Evolutionary conservation across 345 rosid genomes (phyloP).

Genomic region (Toxicodendron radicans): DNA sequence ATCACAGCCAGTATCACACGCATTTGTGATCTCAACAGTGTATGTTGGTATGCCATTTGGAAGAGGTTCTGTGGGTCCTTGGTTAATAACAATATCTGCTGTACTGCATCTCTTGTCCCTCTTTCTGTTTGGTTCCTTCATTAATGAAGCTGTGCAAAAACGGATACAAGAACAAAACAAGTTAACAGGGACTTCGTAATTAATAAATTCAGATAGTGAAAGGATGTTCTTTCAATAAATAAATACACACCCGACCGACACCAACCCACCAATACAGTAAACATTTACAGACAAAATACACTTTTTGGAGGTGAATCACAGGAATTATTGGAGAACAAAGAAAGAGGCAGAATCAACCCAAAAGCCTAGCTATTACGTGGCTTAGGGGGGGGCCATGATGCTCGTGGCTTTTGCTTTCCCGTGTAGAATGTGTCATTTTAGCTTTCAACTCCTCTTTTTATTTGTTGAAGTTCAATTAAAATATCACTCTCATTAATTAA

Average conservation of each 20-base stretch:
- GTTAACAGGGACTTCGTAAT: neutral
- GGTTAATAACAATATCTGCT: constrained; percentile 65
- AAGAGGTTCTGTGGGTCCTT: constrained; percentile 64
- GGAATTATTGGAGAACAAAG: constrained; percentile 23
- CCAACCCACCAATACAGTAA: constrained; percentile 22
- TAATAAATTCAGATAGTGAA: constrained; percentile 14
- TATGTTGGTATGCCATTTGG: constrained; percentile 80
- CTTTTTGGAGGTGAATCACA: constrained; percentile 51
- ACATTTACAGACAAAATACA: constrained; percentile 41
- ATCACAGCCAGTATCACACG: constrained; percentile 65
- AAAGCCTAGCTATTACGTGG: constrained; percentile 15
- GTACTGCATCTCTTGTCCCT: constrained; percentile 58
- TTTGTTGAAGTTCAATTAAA: constrained; percentile 7
- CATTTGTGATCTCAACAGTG: constrained; percentile 73
- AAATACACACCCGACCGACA: neutral
- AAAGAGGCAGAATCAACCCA: constrained; percentile 28
- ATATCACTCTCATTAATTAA: constrained; percentile 6
- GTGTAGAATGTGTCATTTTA: neutral
- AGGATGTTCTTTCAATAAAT: constrained; percentile 3
- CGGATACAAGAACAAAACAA: neutral
- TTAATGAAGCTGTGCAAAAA: constrained; percentile 20
- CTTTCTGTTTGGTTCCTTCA: constrained; percentile 50
- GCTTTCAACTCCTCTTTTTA: constrained; percentile 13
- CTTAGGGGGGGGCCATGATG: neutral
- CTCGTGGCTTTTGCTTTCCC: neutral